phyloP scores from a whole-genome alignment of 306 rosid species.

The Casuarina cunninghamiana region DNA sequence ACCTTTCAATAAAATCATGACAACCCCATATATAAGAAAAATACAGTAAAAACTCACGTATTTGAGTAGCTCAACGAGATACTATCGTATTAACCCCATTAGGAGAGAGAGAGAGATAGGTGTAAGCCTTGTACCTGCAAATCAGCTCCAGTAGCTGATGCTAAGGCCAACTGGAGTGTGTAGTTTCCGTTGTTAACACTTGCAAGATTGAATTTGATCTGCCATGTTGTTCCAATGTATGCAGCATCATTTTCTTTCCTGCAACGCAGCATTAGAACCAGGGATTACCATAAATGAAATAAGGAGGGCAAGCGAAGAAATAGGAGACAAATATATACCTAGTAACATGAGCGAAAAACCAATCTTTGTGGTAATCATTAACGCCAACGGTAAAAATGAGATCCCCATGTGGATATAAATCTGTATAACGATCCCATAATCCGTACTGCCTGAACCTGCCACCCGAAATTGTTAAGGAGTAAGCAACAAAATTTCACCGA shows the following conservation, averaged over 20 bases:
- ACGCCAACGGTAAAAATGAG: slow-evolving; percentile 45
- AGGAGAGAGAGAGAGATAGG: neutral
- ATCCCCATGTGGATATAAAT: slow-evolving; percentile 46
- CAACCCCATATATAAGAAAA: neutral
- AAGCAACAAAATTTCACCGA: neutral
- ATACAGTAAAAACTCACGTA: neutral
- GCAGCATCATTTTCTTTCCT: slow-evolving; percentile 35
- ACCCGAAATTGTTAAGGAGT: neutral
- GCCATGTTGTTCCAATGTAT: slow-evolving; percentile 68
- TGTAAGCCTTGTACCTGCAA: slow-evolving; percentile 42
- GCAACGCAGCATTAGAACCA: neutral
- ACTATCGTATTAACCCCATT: neutral
- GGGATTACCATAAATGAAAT: too few species aligned
- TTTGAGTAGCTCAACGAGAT: too few species aligned
- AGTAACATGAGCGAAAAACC: slow-evolving; percentile 69
- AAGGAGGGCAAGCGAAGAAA: too few species aligned
- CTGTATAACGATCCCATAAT: slow-evolving; percentile 49
- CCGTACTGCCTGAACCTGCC: slow-evolving; percentile 30
- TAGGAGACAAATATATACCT: slow-evolving; percentile 19
- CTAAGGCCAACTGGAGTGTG: slow-evolving; percentile 75
- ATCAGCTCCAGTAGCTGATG: slow-evolving; percentile 42
- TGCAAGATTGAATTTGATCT: slow-evolving; percentile 46
- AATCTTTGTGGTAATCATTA: slow-evolving; percentile 31
- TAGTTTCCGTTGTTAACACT: slow-evolving; percentile 33
- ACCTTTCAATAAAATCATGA: slow-evolving; percentile 35